These are phyloP conservation scores for Macrolepiota fuliginosa DNA, from an alignment of 768 basidiomycete species.

Conservation along the genomic window DNA sequence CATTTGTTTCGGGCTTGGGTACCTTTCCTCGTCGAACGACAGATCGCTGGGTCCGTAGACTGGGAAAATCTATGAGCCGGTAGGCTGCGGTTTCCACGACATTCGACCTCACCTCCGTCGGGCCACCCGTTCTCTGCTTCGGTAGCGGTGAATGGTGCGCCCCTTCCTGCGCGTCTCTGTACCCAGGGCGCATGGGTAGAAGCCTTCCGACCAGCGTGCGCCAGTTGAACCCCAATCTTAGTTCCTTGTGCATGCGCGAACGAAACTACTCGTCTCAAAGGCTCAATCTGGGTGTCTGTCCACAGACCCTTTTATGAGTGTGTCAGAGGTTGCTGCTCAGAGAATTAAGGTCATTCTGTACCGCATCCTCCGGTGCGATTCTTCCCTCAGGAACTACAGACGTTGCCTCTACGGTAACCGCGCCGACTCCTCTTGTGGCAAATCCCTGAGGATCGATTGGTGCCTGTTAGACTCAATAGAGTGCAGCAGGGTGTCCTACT, in stretches of 20 bases:
- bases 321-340: background rate
- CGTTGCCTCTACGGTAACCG: slow-evolving; percentile 73
- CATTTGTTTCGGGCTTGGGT: slow-evolving; percentile 59
- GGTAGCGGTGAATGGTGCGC: slow-evolving; percentile 31
- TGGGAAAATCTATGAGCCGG: slow-evolving; percentile 21
- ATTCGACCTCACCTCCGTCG: slow-evolving; percentile 42
- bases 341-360: slow-evolving; percentile 22
- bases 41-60: slow-evolving; percentile 63
- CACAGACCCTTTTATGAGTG: slow-evolving; percentile 53
- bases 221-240: slow-evolving; percentile 75
- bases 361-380: slow-evolving; percentile 74
- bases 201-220: slow-evolving; percentile 73
- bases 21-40: slow-evolving; percentile 44
- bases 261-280: slow-evolving; percentile 67
- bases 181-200: slow-evolving; percentile 72
- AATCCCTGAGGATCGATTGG: slow-evolving; percentile 42
- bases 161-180: slow-evolving; percentile 32
- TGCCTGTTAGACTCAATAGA: background rate
- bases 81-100: background rate
- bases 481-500: slow-evolving; percentile 13
- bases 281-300: slow-evolving; percentile 72
- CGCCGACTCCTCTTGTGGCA: slow-evolving; percentile 69
- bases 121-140: slow-evolving; percentile 71
- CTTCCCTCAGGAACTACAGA: slow-evolving; percentile 72
- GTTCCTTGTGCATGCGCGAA: slow-evolving; percentile 72